Conservation (phyloP, 2,329 filamentous ascomycete genomes). For the Stenocarpella maydis region DNA sequence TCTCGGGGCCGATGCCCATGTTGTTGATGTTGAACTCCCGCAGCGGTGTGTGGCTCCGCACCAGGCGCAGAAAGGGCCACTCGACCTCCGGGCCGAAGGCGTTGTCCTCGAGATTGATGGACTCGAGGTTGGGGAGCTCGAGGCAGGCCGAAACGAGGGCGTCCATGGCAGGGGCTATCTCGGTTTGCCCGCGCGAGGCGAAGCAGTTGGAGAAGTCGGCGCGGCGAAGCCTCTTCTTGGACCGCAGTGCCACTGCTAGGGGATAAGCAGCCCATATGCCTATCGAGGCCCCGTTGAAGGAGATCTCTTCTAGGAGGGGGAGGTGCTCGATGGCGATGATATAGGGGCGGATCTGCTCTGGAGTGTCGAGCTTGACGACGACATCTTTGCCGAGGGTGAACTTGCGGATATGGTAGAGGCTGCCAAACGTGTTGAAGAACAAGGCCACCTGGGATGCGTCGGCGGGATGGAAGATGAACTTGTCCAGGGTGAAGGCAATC, state of each 20-base stretch:
- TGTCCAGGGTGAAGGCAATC: background rate
- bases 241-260: background rate
- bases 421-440: background rate
- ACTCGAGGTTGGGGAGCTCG: background rate
- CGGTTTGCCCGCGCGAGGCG: background rate
- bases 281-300: background rate
- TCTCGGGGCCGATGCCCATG: background rate
- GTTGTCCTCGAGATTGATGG: background rate
- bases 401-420: constrained; percentile 3
- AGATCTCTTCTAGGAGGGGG: background rate
- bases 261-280: constrained; percentile 2
- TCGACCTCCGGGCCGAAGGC: constrained; percentile 2
- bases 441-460: background rate
- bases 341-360: background rate
- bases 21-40: background rate
- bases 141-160: background rate
- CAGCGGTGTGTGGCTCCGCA: background rate
- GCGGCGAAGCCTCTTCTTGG: constrained; percentile 9
- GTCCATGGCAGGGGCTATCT: background rate
- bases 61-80: background rate
- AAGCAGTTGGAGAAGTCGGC: constrained; percentile 13
- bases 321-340: background rate
- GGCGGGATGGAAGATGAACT: background rate
- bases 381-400: background rate
- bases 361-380: background rate